A percentile compares a stretch with the other conserved stretches of the same genome.
These are phyloP conservation scores for Beverwykella pulmonaria DNA, from an alignment of 495 filamentous ascomycete genomes.

Conservation along the genomic window DNA sequence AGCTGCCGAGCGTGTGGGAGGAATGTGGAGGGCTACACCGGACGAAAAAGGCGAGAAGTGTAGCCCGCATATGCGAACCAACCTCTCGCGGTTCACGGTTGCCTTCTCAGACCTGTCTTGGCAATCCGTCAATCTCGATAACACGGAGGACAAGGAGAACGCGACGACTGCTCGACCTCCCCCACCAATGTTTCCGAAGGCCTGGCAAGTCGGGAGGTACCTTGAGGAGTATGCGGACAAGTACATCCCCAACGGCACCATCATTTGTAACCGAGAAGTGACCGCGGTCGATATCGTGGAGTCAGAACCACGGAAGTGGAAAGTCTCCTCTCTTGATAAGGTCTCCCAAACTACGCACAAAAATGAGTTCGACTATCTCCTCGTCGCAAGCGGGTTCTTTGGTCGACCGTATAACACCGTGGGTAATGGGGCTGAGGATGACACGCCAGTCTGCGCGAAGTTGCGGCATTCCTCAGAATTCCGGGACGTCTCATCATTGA, in stretches of 20 bases:
- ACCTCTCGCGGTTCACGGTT: conserved; percentile 77
- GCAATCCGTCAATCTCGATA: conserved; percentile 50
- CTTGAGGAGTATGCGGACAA: conserved; percentile 61
- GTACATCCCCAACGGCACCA: conserved; percentile 56
- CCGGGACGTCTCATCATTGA: conserved; percentile 1
- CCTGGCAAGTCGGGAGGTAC: conserved; percentile 76
- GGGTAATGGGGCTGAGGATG: conserved; percentile 27
- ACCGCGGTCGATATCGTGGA: conserved; percentile 47
- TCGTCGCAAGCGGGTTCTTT: conserved; percentile 80
- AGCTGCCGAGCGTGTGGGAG: conserved; percentile 63
- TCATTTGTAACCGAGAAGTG: conserved; percentile 60
- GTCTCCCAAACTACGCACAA: not conserved
- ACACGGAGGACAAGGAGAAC: not conserved
- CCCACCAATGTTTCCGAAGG: conserved; percentile 66
- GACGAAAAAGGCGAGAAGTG: conserved; percentile 48
- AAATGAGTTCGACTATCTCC: conserved; percentile 66
- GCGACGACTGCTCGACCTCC: conserved; percentile 47
- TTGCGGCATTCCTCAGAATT: conserved; percentile 27
- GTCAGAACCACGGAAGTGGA: conserved; percentile 53
- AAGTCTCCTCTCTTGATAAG: conserved; percentile 42
- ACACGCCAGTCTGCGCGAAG: not conserved
- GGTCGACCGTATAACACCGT: conserved; percentile 49
- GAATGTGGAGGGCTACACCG: conserved; percentile 67
- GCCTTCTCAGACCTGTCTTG: conserved; percentile 79
- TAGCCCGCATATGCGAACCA: conserved; percentile 72